Evolutionary conservation across 148 eudicot genomes (phyloP), one percentile per base, ranked within the genome.

Genomic region (Chenopodium berlandieri): DNA sequence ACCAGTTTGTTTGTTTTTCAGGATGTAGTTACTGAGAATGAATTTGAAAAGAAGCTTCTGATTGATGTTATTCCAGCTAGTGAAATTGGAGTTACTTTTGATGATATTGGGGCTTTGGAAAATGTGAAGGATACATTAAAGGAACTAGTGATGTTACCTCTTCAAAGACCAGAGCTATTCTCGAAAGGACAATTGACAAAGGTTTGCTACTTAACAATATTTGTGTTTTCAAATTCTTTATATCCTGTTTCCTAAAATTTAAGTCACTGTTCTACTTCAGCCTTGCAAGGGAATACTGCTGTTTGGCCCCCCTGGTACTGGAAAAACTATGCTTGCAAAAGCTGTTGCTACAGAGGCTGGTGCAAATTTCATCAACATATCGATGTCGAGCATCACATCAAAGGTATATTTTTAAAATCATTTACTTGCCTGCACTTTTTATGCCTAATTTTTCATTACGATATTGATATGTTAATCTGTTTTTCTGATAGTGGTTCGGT

Each of bases 341-440:
- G 97, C 97, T 76, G 97, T 95, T 81, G 99, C 99, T 31, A 95
- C 99, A 32, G 99, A 95, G 76, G 99, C 99, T 68, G 99, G 97
- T 83, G 99, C 99, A 75, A 95, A 95, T 87, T 95, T 95, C 82
- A 95, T 95, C 78, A 95, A 95, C 88, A 93, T 95, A 82, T 95
- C 97, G 37, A 92, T 94, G 97, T 93, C 99, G 11, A 92, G 97
- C 89, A 95, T 95, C 78, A 89, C 97, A 23, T 95, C 99, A 17
- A 95, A 95, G 92, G 99, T 93, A 71, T 64, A 40, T 10, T 69
- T 13, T 73, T 40, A 40, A 40, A 1, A 48, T 76, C 46, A n/a
- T 56, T 34, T 64, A 25, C 19, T 50, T 40, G 7, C 13, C 70
- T 82, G 23, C 64, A 23, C 16, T 19, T 80, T 78, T 4, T 44